phyloP scores from a whole-genome alignment of 2,329 filamentous ascomycete genomes.

The Colletotrichum sp. region DNA sequence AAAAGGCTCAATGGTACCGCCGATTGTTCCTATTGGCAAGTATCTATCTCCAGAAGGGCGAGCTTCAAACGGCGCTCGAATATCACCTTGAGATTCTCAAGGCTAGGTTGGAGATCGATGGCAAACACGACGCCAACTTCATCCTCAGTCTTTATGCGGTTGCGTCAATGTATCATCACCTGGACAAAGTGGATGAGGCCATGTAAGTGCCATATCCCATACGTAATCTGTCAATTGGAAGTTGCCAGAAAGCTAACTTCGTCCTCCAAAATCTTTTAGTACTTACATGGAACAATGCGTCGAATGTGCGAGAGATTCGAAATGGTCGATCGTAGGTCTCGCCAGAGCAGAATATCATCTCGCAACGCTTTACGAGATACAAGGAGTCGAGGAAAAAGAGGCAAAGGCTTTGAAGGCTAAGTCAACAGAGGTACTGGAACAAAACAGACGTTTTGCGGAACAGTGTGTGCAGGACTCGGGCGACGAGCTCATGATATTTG shows the following conservation, averaged over 20 bases:
- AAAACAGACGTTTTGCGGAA: background rate
- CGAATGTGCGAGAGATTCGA: background rate
- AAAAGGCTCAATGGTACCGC: background rate
- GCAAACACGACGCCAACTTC: background rate
- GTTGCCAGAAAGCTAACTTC: rapidly evolving
- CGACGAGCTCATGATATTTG: background rate
- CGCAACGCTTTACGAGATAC: background rate
- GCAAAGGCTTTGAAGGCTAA: rapidly evolving
- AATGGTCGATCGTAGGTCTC: background rate
- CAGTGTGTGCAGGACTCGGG: background rate
- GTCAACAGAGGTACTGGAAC: background rate
- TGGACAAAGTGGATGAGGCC: background rate
- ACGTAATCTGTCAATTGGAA: rapidly evolving
- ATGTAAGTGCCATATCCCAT: background rate
- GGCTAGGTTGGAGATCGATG: background rate
- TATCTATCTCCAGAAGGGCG: background rate
- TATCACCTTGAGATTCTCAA: background rate
- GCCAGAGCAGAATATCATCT: background rate
- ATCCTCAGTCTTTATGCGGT: background rate
- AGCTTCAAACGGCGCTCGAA: background rate
- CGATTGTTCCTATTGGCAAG: background rate
- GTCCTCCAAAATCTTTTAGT: rapidly evolving
- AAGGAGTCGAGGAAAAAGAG: rapidly evolving
- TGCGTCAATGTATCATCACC: background rate
- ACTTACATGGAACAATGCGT: background rate